Base-by-base conservation (phyloP, 2,329 filamentous ascomycete species). In the Leptographium procerum region DNA sequence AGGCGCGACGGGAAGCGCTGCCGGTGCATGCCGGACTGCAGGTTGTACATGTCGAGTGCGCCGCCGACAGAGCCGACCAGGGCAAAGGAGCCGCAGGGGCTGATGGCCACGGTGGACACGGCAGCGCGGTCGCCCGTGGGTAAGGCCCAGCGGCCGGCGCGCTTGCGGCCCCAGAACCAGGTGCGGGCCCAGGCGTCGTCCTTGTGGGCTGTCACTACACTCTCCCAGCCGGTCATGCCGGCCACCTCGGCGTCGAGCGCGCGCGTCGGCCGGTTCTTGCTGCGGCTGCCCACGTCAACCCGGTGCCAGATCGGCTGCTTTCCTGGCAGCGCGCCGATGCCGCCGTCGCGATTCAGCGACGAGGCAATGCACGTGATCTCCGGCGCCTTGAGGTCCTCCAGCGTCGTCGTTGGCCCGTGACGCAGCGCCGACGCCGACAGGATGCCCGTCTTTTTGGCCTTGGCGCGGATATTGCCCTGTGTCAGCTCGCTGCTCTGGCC, bases 91-190 rank as follows among this genome's bases (percentile, higher is more conserved):
- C 94, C 94, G 66, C 94, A 99, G 1, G 89, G 82, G 57, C 89
- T 96, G 61, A 99, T 87, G 13, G 91, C 83, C 24, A 99, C 90
- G 57, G 88, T 92, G 63, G 87, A 83, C 60, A 96, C 92, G 66
- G 90, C 82, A n/a, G 84, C 81, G 22, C 83, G 82, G 71, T 99
- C 94, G 47, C 87, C 82, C 0, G 91, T 96, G 63, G 88, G 85
- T 65, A 99, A 89, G 0, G 88, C 87, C 94, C 94, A 99, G 62
- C 94, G 81, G 13, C 94, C 94, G 54, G 94, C 91, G 66, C 87
- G 85, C 72, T 95, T 96, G 59, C 90, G 86, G 7, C 92, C 94
- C 91, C 94, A 97, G 73, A 96, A 96, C 94, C 94, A 99, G 1
- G 94, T 97, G 57, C 94, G 84, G 22, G 91, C 94, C 68, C 83